Evolutionary conservation across 2,329 filamentous ascomycete species (phyloP).

Genomic region (Pseudogymnoascus sp.): DNA sequence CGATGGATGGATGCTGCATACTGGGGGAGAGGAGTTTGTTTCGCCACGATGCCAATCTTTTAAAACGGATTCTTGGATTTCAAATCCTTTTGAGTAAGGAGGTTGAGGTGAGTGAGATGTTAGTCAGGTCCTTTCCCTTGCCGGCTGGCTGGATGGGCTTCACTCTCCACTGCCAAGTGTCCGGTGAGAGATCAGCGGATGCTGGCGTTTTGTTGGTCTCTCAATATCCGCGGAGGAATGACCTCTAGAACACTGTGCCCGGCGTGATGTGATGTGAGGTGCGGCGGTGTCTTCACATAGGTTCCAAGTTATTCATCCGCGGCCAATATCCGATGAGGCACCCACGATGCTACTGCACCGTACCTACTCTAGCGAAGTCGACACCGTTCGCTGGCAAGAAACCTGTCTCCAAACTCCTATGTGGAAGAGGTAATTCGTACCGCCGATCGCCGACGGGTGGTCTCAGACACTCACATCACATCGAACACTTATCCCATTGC

Average conservation of each 20-base stretch:
- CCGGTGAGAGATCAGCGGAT: background rate
- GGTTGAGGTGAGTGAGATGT: background rate
- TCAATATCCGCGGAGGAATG: background rate
- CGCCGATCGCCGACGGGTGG: background rate
- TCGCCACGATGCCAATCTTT: conserved; percentile 5
- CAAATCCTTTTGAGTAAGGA: background rate
- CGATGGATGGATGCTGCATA: background rate
- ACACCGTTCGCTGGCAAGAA: background rate
- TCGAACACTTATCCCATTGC: background rate
- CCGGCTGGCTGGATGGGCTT: background rate
- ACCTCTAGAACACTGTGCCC: background rate
- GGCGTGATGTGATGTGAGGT: background rate
- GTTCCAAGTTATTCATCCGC: background rate
- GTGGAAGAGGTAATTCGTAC: background rate
- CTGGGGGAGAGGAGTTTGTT: background rate
- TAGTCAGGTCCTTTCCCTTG: background rate
- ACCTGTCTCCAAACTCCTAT: background rate
- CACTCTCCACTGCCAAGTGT: background rate
- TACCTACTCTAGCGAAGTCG: background rate
- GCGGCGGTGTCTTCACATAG: background rate
- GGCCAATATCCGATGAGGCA: background rate
- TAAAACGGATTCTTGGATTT: background rate
- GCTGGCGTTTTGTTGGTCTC: background rate
- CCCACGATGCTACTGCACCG: background rate
- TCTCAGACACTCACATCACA: background rate